Base-by-base conservation (phyloP, 2,329 filamentous ascomycete species). In the Pseudonectria foliicola region DNA sequence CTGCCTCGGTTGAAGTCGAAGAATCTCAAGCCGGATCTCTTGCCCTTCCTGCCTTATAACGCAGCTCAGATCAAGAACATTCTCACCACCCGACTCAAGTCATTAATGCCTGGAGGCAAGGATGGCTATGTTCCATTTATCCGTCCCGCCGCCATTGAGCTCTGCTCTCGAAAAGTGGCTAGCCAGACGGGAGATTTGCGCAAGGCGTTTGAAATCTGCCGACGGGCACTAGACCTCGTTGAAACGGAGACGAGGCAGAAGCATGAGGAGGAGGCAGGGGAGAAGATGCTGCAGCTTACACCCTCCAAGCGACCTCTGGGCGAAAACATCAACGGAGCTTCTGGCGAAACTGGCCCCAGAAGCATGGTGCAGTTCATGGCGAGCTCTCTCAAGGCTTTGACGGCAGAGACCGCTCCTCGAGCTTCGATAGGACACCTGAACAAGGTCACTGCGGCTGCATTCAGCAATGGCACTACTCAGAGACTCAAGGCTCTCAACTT, bases 191-290 rank as follows among this genome's bases (percentile, higher is more conserved):
- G 92, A 28, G 92, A 98, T 59, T 63, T 98, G 31, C 85, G 92
- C 41, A 95, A 94, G 60, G 90, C 89, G 1, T 95, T 96, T 52
- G 90, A 95, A 59, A 86, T 98, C 40, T 88, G 90, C 59, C 82
- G 87, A 30, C 79, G 87, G 35, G 87, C 89, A 4, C 79, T 98
- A 37, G 90, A 96, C 58, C 65, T 95, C 14, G 79, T 95, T 31
- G 92, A 96, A 61, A 70, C 77, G 34, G 90, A 96, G 60, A 90
- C 85, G 1, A 77, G 79, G 39, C 71, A 79, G 43, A 86, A 82
- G 54, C 75, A 88, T 44, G 75, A 82, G 44, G 77, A 80, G 44
- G 75, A 67, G 47, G 67, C 66, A 40, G 67, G 71, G 36, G 75
- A 80, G 43, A 64, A 67, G 27, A 61, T 75, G 7, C 57, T 80